A percentile compares a stretch with the other conserved stretches of the same genome.
phyloP scores from a whole-genome alignment of 2,329 filamentous ascomycete genomes.

The Paraconiothyrium sp. region DNA sequence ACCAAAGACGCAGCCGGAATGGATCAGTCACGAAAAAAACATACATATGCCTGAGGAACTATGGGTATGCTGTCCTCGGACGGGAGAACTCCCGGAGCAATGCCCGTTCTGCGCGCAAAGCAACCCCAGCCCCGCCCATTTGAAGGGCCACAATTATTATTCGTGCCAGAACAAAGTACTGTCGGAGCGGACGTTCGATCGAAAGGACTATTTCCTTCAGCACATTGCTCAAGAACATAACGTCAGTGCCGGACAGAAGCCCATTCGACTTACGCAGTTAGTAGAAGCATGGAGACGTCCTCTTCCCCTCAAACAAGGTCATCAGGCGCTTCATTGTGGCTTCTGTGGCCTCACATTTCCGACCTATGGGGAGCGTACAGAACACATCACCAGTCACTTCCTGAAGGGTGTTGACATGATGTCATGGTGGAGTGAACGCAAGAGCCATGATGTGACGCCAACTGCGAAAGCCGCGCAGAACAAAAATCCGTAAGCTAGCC shows the following conservation, averaged over 20 bases:
- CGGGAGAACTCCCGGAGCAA: constrained; percentile 48
- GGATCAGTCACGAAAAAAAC: constrained; percentile 71
- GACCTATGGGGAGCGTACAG: constrained; percentile 34
- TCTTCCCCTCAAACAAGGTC: constrained; percentile 25
- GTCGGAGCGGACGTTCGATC: constrained; percentile 63
- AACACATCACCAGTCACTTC: constrained; percentile 40
- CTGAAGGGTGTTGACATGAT: constrained; percentile 35
- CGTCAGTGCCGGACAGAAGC: constrained; percentile 50
- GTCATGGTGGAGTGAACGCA: constrained; percentile 36
- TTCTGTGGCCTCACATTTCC: constrained; percentile 35
- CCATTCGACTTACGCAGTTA: constrained; percentile 42
- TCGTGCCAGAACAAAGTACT: constrained; percentile 67
- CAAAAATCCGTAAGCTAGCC: constrained; percentile 26
- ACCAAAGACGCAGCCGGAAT: constrained; percentile 47
- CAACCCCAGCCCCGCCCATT: constrained; percentile 57
- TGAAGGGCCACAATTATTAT: constrained; percentile 61
- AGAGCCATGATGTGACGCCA: constrained; percentile 26
- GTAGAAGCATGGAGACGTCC: constrained; percentile 34
- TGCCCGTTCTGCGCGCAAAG: constrained; percentile 61
- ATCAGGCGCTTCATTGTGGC: constrained; percentile 39
- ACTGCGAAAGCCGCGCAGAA: background rate
- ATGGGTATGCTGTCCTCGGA: constrained; percentile 36
- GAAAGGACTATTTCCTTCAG: constrained; percentile 62
- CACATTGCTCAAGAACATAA: constrained; percentile 60
- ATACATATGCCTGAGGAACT: constrained; percentile 61